A percentile compares a stretch with the other conserved stretches of the same genome.
These are phyloP conservation scores for Trichoderma brevicompactum DNA, from an alignment of 2,329 filamentous ascomycete species.

Conservation along the genomic window DNA sequence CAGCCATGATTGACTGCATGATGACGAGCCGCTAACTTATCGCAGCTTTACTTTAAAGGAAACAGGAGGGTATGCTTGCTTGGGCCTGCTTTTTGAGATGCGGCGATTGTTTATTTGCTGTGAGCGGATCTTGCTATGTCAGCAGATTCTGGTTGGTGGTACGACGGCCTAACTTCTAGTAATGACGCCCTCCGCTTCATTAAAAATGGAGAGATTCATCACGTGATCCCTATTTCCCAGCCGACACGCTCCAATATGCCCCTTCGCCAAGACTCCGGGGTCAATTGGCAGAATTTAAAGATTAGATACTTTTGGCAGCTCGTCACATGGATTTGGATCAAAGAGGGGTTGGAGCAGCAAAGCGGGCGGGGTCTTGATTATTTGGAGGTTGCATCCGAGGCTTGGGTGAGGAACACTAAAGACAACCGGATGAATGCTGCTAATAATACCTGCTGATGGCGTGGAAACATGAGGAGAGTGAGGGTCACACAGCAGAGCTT, in stretches of 20 bases:
- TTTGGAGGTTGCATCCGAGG: conserved; percentile 17
- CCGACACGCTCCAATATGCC: background rate
- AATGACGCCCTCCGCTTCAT: background rate
- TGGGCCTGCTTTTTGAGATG: background rate
- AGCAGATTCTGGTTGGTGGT: background rate
- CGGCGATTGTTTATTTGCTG: background rate
- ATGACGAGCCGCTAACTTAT: background rate
- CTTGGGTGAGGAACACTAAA: background rate
- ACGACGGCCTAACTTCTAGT: background rate
- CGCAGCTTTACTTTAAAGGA: background rate
- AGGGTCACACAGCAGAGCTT: too few species aligned
- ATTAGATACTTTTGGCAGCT: background rate
- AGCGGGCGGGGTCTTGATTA: background rate
- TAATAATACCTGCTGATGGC: too few species aligned
- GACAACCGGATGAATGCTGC: background rate
- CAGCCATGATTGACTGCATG: conserved; percentile 24
- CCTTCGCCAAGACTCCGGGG: background rate
- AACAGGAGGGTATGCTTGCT: background rate
- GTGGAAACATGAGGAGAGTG: too few species aligned
- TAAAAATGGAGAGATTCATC: background rate
- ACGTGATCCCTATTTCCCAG: background rate
- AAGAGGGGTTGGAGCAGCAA: conserved; percentile 1
- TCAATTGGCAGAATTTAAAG: background rate
- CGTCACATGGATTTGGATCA: background rate
- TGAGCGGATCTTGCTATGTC: background rate